These are phyloP conservation scores for Taiozyma onychis DNA, from an alignment of 1,139 yeast species.

Conservation along the genomic window DNA sequence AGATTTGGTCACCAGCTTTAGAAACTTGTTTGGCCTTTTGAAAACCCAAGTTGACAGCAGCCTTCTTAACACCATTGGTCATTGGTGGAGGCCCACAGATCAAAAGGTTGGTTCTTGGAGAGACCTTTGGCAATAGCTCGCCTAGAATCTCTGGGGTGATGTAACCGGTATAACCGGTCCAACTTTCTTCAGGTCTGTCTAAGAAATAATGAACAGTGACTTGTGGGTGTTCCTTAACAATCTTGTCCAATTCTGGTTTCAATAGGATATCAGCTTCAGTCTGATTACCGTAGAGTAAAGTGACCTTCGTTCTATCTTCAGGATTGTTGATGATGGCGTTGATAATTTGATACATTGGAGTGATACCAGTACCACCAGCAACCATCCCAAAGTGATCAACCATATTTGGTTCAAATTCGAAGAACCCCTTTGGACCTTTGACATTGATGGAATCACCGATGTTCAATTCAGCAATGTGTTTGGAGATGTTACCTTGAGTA, in stretches of 20 bases:
- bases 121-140: constrained; percentile 59
- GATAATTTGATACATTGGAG: constrained; percentile 90
- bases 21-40: constrained; percentile 87
- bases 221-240: constrained; percentile 52
- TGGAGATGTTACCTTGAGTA: constrained; percentile 85
- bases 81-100: constrained; percentile 96
- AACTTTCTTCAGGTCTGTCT: constrained; percentile 65
- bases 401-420: constrained; percentile 80
- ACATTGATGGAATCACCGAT: constrained; percentile 68
- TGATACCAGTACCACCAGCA: constrained; percentile 95
- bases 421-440: constrained; percentile 93
- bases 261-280: constrained; percentile 73
- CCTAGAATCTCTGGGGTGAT: constrained; percentile 74
- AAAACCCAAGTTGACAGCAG: constrained; percentile 78
- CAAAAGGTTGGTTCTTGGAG: constrained; percentile 61
- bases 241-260: constrained; percentile 69
- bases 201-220: constrained; percentile 71
- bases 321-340: constrained; percentile 71
- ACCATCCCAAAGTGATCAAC: constrained; percentile 75
- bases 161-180: constrained; percentile 82
- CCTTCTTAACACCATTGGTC: constrained; percentile 76
- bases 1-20: constrained; percentile 89
- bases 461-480: constrained; percentile 60
- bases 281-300: constrained; percentile 73
- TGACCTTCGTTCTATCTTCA: constrained; percentile 67